A percentile compares a stretch with the other conserved stretches of the same genome.
These are phyloP conservation scores for Stevia rebaudiana DNA, from an alignment of 140 eudicot genomes.

Conservation along the genomic window DNA sequence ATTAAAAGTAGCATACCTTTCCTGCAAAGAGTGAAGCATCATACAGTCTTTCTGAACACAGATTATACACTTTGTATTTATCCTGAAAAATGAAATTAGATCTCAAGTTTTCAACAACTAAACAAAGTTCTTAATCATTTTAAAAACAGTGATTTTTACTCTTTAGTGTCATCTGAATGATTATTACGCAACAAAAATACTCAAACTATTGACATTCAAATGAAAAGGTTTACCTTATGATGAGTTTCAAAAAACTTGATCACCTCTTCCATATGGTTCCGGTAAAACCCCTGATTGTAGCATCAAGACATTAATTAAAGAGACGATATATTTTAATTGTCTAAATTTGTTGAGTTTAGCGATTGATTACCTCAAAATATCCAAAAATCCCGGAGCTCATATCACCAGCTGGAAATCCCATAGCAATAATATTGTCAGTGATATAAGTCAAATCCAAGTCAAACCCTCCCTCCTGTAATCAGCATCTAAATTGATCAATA, in stretches of 20 bases:
- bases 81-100: conserved; percentile 48
- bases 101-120: conserved; percentile 5
- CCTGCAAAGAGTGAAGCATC: conserved; percentile 90
- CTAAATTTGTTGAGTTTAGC: neutral
- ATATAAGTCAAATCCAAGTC: conserved; percentile 97
- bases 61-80: conserved; percentile 90
- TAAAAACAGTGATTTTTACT: conserved; percentile 3
- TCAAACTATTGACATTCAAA: conserved; percentile 1
- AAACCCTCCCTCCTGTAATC: conserved; percentile 79
- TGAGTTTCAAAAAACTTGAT: conserved; percentile 91
- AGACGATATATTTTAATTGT: conserved; percentile 6
- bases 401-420: conserved; percentile 99
- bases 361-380: conserved; percentile 71
- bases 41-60: conserved; percentile 90
- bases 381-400: conserved; percentile 90
- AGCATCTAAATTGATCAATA: conserved; percentile 15
- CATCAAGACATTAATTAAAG: conserved; percentile 20
- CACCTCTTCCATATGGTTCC: conserved; percentile 98
- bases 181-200: neutral
- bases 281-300: conserved; percentile 73
- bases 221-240: conserved; percentile 64
- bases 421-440: conserved; percentile 86
- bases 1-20: conserved; percentile 47
- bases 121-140: neutral
- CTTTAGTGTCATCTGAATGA: neutral